Conservation (phyloP, 371 early-diverging fungal species). For the Syncephalastrum sp. region DNA sequence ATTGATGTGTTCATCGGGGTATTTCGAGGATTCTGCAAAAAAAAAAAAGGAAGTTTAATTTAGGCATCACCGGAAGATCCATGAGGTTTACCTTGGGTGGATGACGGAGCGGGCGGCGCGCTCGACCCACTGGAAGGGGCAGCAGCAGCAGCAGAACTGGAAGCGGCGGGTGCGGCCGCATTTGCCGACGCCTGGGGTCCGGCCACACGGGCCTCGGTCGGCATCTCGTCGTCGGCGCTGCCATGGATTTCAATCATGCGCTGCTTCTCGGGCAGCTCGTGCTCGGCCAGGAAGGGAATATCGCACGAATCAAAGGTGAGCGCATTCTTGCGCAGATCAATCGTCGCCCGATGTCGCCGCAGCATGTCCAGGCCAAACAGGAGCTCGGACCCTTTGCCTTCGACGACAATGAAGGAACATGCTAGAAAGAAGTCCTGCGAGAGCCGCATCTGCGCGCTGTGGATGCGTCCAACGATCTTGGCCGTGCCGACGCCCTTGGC, state of each 20-base stretch:
- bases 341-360: conserved; percentile 79
- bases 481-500: conserved; percentile 96
- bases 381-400: conserved; percentile 89
- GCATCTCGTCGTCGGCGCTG: conserved; percentile 42
- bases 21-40: conserved; percentile 10
- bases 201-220: conserved; percentile 36
- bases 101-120: conserved; percentile 15
- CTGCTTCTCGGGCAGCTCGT: conserved; percentile 81
- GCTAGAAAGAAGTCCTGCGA: conserved; percentile 69
- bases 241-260: conserved; percentile 50
- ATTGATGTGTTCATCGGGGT: conserved; percentile 42
- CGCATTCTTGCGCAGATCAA: conserved; percentile 83
- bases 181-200: conserved; percentile 28
- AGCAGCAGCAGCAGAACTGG: no score
- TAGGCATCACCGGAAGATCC: no score
- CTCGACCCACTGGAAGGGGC: neutral
- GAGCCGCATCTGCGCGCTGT: conserved; percentile 83
- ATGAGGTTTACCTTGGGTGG: conserved; percentile 6
- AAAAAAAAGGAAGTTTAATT: no score
- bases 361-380: conserved; percentile 97
- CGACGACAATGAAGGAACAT: conserved; percentile 93
- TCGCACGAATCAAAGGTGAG: conserved; percentile 80
- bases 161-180: conserved; percentile 31
- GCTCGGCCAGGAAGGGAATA: conserved; percentile 88
- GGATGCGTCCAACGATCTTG: conserved; percentile 93